Conservation (phyloP, 2,329 filamentous ascomycete species). For the Pseudogymnoascus sp. region DNA sequence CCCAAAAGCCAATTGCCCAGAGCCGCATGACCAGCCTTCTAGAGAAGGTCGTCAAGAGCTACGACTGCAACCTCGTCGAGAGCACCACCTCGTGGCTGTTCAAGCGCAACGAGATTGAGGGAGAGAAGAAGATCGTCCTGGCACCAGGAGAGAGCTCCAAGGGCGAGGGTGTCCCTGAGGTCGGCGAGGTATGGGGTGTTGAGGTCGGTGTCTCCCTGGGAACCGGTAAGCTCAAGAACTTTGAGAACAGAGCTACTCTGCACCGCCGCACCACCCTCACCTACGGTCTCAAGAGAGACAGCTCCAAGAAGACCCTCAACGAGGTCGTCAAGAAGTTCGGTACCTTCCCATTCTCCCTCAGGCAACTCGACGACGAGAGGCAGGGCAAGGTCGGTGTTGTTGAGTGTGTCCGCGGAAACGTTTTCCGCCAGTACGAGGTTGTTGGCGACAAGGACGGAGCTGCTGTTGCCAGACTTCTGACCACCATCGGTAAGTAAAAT, state of each 20-base stretch:
- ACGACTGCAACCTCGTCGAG: slow-evolving; percentile 89
- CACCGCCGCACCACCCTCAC: slow-evolving; percentile 89
- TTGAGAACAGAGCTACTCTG: slow-evolving; percentile 80
- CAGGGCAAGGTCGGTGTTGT: slow-evolving; percentile 92
- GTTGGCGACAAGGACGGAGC: slow-evolving; percentile 86
- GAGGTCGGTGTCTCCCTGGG: slow-evolving; percentile 90
- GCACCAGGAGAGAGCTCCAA: slow-evolving; percentile 78
- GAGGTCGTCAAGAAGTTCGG: slow-evolving; percentile 97
- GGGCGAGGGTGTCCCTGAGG: slow-evolving; percentile 80
- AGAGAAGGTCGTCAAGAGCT: slow-evolving; percentile 85
- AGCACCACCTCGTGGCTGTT: slow-evolving; percentile 98
- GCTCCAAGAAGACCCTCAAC: slow-evolving; percentile 83
- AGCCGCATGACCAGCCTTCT: slow-evolving; percentile 77
- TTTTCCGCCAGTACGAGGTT: slow-evolving; percentile 92
- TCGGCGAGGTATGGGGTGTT: slow-evolving; percentile 95
- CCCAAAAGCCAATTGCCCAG: slow-evolving; percentile 77
- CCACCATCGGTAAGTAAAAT: slow-evolving; percentile 72
- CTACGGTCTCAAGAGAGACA: slow-evolving; percentile 88
- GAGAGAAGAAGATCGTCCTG: slow-evolving; percentile 83
- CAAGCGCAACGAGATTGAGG: slow-evolving; percentile 94
- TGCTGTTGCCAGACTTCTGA: slow-evolving; percentile 78
- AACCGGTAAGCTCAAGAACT: slow-evolving; percentile 86
- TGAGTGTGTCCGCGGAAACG: slow-evolving; percentile 87
- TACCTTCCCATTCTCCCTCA: slow-evolving; percentile 93
- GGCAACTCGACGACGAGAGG: slow-evolving; percentile 94